A percentile compares a stretch with the other conserved stretches of the same genome.
phyloP scores from a whole-genome alignment of 208 protist species.

The Trypanosomatidae sp. region DNA sequence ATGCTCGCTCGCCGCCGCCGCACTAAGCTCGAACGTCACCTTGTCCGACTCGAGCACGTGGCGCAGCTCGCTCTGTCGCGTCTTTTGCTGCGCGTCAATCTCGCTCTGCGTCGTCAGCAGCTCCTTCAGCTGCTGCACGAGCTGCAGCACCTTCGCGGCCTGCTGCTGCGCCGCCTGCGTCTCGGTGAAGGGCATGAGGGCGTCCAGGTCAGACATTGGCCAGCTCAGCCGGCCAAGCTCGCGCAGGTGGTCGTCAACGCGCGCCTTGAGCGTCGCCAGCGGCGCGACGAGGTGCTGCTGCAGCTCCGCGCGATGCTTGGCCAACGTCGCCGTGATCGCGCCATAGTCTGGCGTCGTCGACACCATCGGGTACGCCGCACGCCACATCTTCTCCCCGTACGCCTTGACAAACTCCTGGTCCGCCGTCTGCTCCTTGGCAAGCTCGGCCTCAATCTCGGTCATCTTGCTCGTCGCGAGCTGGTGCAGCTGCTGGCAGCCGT shows the following conservation, averaged over 20 bases:
- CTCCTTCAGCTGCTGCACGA: constrained; percentile 34
- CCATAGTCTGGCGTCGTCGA: constrained; percentile 38
- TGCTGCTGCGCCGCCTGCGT: constrained; percentile 47
- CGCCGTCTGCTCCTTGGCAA: constrained; percentile 32
- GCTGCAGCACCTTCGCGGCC: constrained; percentile 29
- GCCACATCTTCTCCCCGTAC: constrained; percentile 79
- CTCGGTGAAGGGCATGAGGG: constrained; percentile 69
- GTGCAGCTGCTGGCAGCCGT: constrained; percentile 37
- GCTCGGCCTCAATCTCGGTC: constrained; percentile 30
- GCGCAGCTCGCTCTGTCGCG: constrained; percentile 21
- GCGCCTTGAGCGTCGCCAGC: constrained; percentile 22
- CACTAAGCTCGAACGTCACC: constrained; percentile 45
- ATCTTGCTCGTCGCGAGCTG: constrained; percentile 25
- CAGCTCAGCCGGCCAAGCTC: constrained; percentile 58
- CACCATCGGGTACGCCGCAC: constrained; percentile 15
- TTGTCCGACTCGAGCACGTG: constrained; percentile 59
- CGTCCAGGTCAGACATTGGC: constrained; percentile 55
- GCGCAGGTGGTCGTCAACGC: constrained; percentile 29
- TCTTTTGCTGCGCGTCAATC: constrained; percentile 20
- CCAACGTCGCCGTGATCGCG: constrained; percentile 26
- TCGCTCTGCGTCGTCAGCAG: constrained; percentile 21
- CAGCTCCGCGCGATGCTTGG: constrained; percentile 35
- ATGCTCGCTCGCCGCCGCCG: constrained; percentile 34
- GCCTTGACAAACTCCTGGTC: constrained; percentile 27
- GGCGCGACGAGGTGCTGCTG: constrained; percentile 26